These are phyloP conservation scores for Hymenoscyphus fructigenus DNA, from an alignment of 2,329 filamentous ascomycete species.

Conservation along the genomic window DNA sequence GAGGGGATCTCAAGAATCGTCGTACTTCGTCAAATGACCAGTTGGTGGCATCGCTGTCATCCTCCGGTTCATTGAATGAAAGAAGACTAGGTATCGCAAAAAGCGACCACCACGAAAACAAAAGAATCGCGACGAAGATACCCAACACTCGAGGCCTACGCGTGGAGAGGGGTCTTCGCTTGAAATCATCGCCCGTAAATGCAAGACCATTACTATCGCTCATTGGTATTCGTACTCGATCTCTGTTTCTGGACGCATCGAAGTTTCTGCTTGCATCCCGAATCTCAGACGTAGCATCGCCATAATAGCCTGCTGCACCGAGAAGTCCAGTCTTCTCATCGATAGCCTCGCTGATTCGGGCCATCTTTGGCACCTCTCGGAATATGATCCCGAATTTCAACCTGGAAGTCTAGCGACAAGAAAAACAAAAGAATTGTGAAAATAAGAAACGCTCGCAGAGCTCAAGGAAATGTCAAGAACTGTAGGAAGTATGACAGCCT, in stretches of 20 bases:
- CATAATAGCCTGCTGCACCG: neutral
- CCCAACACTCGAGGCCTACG: neutral
- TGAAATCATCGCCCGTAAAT: neutral
- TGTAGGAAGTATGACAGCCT: neutral
- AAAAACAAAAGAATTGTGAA: neutral
- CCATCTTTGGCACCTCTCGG: neutral
- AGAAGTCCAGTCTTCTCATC: constrained; percentile 1
- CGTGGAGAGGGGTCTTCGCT: neutral
- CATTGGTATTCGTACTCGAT: too few relatives aligned
- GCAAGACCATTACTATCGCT: too few relatives aligned
- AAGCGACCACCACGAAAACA: constrained; percentile 6
- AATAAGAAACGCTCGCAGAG: neutral
- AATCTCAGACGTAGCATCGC: neutral
- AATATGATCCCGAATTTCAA: neutral
- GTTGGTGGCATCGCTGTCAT: neutral
- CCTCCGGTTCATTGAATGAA: neutral
- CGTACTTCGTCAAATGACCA: constrained; percentile 7
- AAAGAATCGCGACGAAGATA: neutral
- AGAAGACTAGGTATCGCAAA: neutral
- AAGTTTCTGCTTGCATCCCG: neutral
- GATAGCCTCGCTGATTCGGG: neutral
- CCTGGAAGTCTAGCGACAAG: too few relatives aligned
- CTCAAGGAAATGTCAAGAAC: neutral
- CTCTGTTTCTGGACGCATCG: neutral
- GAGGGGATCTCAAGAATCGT: neutral